Percentiles rank a stretch among this genome's conserved stretches.
These are phyloP conservation scores for Nadsonia fulvescens DNA, from an alignment of 805 yeast genomes.

Conservation along the genomic window DNA sequence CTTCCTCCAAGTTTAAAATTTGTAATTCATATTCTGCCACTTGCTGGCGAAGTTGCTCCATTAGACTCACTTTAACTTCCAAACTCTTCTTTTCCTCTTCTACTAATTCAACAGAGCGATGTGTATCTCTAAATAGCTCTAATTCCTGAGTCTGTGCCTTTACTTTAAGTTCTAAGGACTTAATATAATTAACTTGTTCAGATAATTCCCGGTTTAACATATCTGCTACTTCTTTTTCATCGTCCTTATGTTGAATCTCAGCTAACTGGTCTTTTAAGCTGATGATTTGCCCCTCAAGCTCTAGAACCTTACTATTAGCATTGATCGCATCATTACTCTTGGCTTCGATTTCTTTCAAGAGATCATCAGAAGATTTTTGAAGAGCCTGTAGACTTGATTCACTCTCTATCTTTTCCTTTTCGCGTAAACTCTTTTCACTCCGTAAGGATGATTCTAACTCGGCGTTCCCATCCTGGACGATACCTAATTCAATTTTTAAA, in stretches of 20 bases:
- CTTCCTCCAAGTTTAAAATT: constrained; percentile 28
- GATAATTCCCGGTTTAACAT: constrained; percentile 13
- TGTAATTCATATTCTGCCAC: constrained; percentile 32
- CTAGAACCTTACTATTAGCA: constrained; percentile 5
- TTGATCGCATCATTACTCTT: constrained; percentile 2
- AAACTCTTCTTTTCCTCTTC: constrained; percentile 35
- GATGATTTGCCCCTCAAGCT: constrained; percentile 8
- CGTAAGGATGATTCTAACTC: constrained; percentile 1
- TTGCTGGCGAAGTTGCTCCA: constrained; percentile 27
- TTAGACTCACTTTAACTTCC: constrained; percentile 20
- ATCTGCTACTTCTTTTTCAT: constrained; percentile 8
- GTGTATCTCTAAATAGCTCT: constrained; percentile 28
- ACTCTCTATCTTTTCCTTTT: constrained; percentile 4
- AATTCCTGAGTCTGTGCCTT: constrained; percentile 35
- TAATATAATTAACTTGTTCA: constrained; percentile 27
- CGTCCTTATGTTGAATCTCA: constrained; percentile 3
- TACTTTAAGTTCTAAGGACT: constrained; percentile 33
- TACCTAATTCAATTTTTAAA: constrained; percentile 2
- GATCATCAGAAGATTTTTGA: constrained; percentile 6
- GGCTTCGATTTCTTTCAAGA: constrained; percentile 5
- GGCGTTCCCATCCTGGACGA: constrained; percentile 2
- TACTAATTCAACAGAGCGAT: constrained; percentile 30
- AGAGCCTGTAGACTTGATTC: constrained; percentile 4
- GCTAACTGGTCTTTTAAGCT: constrained; percentile 2
- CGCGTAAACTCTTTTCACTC: constrained; percentile 1